Evolutionary conservation across 192 early-diverging fungal species (phyloP).

Genomic region (Umbelopsis vinacea): DNA sequence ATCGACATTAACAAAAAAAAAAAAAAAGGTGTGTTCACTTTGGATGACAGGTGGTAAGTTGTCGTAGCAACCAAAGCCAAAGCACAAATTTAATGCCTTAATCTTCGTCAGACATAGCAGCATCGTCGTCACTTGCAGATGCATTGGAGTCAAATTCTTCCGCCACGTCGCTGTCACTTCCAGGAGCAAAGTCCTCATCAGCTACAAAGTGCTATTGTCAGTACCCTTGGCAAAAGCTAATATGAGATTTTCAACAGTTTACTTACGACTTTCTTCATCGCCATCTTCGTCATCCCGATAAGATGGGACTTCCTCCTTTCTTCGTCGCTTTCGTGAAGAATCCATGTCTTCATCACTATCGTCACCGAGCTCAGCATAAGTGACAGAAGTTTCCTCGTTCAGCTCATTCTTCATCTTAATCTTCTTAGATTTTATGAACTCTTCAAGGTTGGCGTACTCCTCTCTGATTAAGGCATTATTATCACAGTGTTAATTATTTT

Average conservation of each 20-base stretch:
- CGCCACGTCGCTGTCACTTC: slow-evolving; percentile 73
- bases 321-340: slow-evolving; percentile 40
- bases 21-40: too few species aligned
- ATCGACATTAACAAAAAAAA: too few species aligned
- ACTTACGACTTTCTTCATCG: slow-evolving; percentile 70
- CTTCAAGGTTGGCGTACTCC: slow-evolving; percentile 83
- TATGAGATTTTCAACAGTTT: background rate
- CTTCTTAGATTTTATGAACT: slow-evolving; percentile 82
- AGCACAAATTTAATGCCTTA: slow-evolving; percentile 16
- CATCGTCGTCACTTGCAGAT: slow-evolving; percentile 50
- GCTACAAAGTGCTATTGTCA: slow-evolving; percentile 41
- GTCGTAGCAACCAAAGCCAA: background rate
- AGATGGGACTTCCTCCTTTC: slow-evolving; percentile 32
- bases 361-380: slow-evolving; percentile 46
- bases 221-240: background rate
- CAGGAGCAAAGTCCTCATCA: slow-evolving; percentile 91
- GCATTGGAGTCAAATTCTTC: slow-evolving; percentile 78
- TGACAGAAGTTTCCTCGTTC: slow-evolving; percentile 50
- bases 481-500: background rate
- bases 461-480: slow-evolving; percentile 52
- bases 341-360: slow-evolving; percentile 55
- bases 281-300: slow-evolving; percentile 43
- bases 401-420: slow-evolving; percentile 81
- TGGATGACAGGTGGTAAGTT: too few species aligned
- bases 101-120: slow-evolving; percentile 42